Evolutionary conservation across 23 red algal genomes (phyloP).

Genomic region (Gracilaria domingensis): DNA sequence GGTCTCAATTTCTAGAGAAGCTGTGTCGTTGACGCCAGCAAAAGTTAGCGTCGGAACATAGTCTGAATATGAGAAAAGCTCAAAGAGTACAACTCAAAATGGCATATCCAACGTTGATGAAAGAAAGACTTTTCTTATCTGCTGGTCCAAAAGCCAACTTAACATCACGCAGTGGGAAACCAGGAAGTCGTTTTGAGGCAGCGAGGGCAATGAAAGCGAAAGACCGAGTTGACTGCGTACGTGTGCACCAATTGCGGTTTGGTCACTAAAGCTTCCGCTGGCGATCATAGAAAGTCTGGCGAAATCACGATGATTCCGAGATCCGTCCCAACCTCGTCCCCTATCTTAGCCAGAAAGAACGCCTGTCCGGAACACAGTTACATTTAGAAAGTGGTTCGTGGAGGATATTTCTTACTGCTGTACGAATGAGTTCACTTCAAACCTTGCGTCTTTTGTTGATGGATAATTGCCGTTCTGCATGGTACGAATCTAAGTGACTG

Average conservation of each 20-base stretch:
- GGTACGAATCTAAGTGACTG: background rate
- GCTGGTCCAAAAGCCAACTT: no score
- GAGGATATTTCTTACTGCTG: background rate
- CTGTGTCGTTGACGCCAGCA: background rate
- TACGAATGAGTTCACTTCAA: background rate
- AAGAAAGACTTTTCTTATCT: no score
- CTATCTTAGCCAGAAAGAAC: conserved; percentile 30
- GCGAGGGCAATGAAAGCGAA: no score
- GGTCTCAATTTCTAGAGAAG: background rate
- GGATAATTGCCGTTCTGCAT: background rate
- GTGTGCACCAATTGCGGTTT: conserved; percentile 28
- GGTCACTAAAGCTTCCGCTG: background rate
- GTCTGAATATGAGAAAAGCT: no score
- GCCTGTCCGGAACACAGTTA: conserved; percentile 11
- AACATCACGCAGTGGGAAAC: no score
- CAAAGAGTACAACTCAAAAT: no score
- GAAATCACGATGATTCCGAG: conserved; percentile 1
- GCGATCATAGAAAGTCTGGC: background rate
- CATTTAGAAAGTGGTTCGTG: background rate
- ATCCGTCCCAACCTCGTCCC: background rate
- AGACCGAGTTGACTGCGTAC: conserved; percentile 24
- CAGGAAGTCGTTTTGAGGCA: no score
- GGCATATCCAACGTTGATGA: no score
- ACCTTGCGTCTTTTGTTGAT: background rate
- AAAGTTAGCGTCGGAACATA: no score